phyloP scores from a whole-genome alignment of 1,284 basidiomycete species.

The Papiliotrema flavescens region DNA sequence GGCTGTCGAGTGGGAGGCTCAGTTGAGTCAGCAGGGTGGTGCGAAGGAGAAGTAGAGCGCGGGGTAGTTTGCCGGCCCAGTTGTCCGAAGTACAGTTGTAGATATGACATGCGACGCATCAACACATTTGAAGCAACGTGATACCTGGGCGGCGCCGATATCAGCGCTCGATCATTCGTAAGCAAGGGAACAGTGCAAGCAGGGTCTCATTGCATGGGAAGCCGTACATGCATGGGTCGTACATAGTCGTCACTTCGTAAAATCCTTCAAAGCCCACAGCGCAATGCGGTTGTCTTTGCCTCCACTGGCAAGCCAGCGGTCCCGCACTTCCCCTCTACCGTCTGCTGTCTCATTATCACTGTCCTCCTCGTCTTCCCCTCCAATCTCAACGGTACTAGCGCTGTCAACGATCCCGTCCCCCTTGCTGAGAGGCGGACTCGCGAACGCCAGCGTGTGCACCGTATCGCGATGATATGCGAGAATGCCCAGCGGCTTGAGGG shows the following conservation, averaged over 20 bases:
- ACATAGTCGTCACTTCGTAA: slow-evolving; percentile 33
- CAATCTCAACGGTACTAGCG: slow-evolving; percentile 13
- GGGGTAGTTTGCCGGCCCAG: no score
- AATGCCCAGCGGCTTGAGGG: slow-evolving; percentile 71
- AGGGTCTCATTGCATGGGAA: background rate
- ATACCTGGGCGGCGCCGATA: no score
- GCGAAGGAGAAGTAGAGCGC: no score
- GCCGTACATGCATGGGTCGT: no score
- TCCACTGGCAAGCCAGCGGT: slow-evolving; percentile 67
- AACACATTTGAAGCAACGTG: no score
- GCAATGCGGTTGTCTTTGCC: slow-evolving; percentile 71
- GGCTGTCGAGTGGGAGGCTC: slow-evolving; percentile 48
- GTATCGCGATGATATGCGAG: slow-evolving; percentile 71
- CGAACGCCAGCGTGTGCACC: slow-evolving; percentile 68
- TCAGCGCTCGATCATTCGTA: no score
- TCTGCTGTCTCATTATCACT: slow-evolving; percentile 56
- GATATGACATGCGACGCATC: no score
- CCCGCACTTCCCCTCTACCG: slow-evolving; percentile 51
- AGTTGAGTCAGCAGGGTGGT: background rate
- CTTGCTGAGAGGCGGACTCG: slow-evolving; percentile 37
- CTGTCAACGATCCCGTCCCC: slow-evolving; percentile 2
- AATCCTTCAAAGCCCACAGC: slow-evolving; percentile 73
- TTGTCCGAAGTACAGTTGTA: no score
- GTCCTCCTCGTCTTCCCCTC: slow-evolving; percentile 14
- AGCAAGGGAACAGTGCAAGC: no score